Conservation (phyloP, 2,329 filamentous ascomycete genomes). For the Coniochaeta sp. region DNA sequence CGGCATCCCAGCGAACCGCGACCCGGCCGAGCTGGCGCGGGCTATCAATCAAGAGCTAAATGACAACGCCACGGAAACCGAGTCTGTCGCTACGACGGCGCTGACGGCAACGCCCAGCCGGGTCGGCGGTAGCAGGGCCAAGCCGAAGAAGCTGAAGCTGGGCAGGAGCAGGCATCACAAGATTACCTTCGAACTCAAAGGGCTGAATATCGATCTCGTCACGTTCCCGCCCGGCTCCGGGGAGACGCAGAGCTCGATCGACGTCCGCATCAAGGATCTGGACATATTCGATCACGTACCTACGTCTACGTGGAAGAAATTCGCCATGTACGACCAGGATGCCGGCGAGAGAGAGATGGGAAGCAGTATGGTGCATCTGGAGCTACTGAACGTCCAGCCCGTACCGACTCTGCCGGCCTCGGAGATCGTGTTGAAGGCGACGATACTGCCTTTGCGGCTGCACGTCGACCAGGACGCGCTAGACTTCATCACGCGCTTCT, state of each 20-base stretch:
- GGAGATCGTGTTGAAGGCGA: slow-evolving; percentile 77
- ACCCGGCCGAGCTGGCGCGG: slow-evolving; percentile 71
- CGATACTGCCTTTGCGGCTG: slow-evolving; percentile 74
- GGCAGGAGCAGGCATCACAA: slow-evolving; percentile 86
- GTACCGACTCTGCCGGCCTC: slow-evolving; percentile 77
- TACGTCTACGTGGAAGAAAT: slow-evolving; percentile 97
- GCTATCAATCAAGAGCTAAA: slow-evolving; percentile 87
- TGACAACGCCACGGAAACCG: slow-evolving; percentile 80
- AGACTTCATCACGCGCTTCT: slow-evolving; percentile 95
- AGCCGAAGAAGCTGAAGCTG: slow-evolving; percentile 58
- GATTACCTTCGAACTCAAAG: slow-evolving; percentile 87
- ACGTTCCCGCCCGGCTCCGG: slow-evolving; percentile 68
- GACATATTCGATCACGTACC: slow-evolving; percentile 93
- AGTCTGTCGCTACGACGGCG: slow-evolving; percentile 75
- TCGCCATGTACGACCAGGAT: slow-evolving; percentile 87
- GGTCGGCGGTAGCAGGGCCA: slow-evolving; percentile 31
- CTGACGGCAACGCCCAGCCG: slow-evolving; percentile 51
- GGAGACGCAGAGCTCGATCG: slow-evolving; percentile 82
- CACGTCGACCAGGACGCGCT: slow-evolving; percentile 97
- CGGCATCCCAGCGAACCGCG: slow-evolving; percentile 77
- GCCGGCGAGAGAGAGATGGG: slow-evolving; percentile 79
- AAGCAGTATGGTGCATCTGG: slow-evolving; percentile 83
- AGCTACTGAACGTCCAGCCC: slow-evolving; percentile 82
- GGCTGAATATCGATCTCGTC: slow-evolving; percentile 75
- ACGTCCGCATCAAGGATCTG: slow-evolving; percentile 73